phyloP scores from a whole-genome alignment of 1,284 basidiomycete genomes.

The Ganoderma multipileum region DNA sequence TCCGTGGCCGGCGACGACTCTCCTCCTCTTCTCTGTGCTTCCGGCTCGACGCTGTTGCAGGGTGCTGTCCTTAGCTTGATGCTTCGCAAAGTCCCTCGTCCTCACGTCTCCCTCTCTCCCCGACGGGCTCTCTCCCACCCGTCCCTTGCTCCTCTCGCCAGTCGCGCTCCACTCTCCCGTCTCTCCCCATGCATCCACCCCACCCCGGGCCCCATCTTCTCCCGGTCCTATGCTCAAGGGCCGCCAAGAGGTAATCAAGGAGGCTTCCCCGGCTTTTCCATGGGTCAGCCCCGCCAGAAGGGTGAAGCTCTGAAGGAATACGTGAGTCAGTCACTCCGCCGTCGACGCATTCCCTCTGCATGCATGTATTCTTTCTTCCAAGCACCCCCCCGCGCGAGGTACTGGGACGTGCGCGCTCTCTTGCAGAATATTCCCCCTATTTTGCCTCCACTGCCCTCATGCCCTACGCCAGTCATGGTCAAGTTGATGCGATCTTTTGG shows the following conservation, averaged over 20 bases:
- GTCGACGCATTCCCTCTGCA: too few species aligned
- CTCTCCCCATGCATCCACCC: conserved; percentile 22
- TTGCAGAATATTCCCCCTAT: too few species aligned
- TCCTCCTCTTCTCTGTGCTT: background rate
- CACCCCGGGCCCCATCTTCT: conserved; percentile 8
- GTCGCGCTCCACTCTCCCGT: conserved; percentile 28
- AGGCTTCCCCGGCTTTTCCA: conserved; percentile 60
- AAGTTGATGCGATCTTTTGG: too few species aligned
- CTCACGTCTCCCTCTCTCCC: conserved; percentile 8
- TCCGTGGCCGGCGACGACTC: background rate
- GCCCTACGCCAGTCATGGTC: too few species aligned
- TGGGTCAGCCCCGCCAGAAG: conserved; percentile 67
- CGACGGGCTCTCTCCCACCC: conserved; percentile 10
- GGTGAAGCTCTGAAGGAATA: conserved; percentile 88
- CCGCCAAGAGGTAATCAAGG: conserved; percentile 46
- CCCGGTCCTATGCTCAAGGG: conserved; percentile 40
- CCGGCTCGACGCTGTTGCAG: background rate
- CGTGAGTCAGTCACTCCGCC: conserved; percentile 51
- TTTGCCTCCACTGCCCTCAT: too few species aligned
- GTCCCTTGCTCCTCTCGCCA: conserved; percentile 23
- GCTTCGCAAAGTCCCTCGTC: conserved; percentile 19
- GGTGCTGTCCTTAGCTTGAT: conserved; percentile 7
- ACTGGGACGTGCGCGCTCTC: too few species aligned
- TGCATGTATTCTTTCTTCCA: too few species aligned
- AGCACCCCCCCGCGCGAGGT: too few species aligned